Base-by-base conservation (phyloP, 345 rosid genomes). In the Eucalyptus curtisii region DNA sequence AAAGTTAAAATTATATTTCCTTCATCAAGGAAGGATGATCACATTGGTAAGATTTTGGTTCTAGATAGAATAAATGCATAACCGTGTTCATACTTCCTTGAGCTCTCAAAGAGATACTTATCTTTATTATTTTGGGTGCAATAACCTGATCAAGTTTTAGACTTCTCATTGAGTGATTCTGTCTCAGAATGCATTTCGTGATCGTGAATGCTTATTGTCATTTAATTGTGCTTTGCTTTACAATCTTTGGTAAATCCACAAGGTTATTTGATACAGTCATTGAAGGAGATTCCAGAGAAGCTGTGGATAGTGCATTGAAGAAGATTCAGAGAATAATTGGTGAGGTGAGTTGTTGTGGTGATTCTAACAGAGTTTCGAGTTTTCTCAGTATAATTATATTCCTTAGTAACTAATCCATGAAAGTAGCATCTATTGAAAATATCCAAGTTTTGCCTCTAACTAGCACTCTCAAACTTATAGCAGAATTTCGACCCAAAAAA, bases 1-100 rank as follows among this genome's bases (percentile, higher is more conserved):
- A 96, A 96, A 61, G 99, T 96, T 89, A 95, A 92, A 91, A 94
- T 98, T 88, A 89, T 93, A 57, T 86, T 97, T 90, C 98, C 97
- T 44, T 90, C 91, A 47, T 94, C 98, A 88, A 96, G 92, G 90
- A 90, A 91, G 86, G 95, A 94, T 88, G 99, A 96, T 87, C 91
- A 93, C 71, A 91, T 97, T 71, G 89, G 99, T 98, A 93, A 93
- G 95, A 90, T 80, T 85, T 92, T 81, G 27, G 50, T 68, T 61
- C n/a, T 42, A 27, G 57, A 25, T 14, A 79, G 33, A 42, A 64
- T 79, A 27, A 86, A 71, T 71, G 81, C 81, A 71, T 44, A 68
- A 33, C 42, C 0, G 1, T 33, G 44, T 71, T 37, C 27, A 37
- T 37, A 71, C 81, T 71, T 71, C 14, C 81, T 71, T 19, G 81